Evolutionary conservation across 1,284 basidiomycete species (phyloP), one percentile per base, ranked within the genome.

Genomic region (Leucoagaricus sp.): DNA sequence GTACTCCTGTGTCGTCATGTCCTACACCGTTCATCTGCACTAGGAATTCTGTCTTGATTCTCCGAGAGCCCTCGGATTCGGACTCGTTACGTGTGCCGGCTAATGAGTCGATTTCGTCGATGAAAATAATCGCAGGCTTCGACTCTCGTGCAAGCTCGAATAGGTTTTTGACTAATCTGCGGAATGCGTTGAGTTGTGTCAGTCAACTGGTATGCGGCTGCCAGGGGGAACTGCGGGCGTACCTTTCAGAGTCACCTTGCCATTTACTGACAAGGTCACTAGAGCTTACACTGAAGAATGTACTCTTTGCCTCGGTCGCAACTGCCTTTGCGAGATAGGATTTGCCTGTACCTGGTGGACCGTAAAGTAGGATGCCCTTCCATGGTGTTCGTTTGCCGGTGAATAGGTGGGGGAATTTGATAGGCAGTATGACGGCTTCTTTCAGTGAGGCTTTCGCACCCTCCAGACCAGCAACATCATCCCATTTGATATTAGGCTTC

Each of bases 21-120:
- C 97, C 96, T 2, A 99, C 97, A 53, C 96, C 96, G 64, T 99
- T 96, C 93, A 99, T 99, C 72, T 98, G 94, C 28, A 95, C 94
- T 51, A 98, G 76, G 67, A 99, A 98, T 75, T 99, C 96, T 1
- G 96, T 99, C 82, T 99, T 99, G 75, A 99, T 99, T 41, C 97
- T 84, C 61, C 96, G 79, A 25, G 92, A 93, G 3, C 96, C 96
- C 69, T 99, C 96, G 1, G 93, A 95, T 73, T 99, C 96, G 28
- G 93, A 93, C 71, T 99, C 96, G 60, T 93, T 95, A 69, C 96
- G 85, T 23, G 95, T 93, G 1, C 97, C 95, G 13, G 95, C 94
- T 53, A 99, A 79, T 15, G 96, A 98, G 74, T 99, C 96, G 44
- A 99, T 94, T 70, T 99, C 96, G 72, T 99, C 96, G 67, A 99